These are phyloP conservation scores for Colletotrichum simmondsii DNA, from an alignment of 2,329 filamentous ascomycete species.

Conservation along the genomic window DNA sequence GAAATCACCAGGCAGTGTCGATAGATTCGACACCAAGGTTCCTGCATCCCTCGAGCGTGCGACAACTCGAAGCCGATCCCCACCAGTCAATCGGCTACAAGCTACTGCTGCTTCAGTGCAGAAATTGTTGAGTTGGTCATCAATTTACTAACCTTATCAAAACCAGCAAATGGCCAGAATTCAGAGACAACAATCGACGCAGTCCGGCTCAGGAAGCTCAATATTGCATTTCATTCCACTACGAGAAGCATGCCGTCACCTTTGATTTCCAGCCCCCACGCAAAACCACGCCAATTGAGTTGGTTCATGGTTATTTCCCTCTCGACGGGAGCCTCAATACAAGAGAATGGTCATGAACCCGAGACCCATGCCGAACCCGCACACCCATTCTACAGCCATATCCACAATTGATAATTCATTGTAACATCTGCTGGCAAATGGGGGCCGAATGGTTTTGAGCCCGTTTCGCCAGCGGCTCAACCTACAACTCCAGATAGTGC, in stretches of 20 bases:
- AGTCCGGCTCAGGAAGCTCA: not conserved
- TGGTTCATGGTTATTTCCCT: slow-evolving; percentile 1
- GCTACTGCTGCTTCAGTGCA: not conserved
- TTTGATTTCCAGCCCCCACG: not conserved
- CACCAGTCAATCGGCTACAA: not conserved
- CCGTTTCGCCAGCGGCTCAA: not conserved
- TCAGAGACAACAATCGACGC: not conserved
- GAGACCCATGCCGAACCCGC: slow-evolving; percentile 24
- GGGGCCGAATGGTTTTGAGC: not conserved
- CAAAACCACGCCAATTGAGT: not conserved
- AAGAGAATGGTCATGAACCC: not conserved
- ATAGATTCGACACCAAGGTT: slow-evolving; percentile 7
- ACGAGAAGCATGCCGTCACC: not conserved
- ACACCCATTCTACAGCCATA: slow-evolving; percentile 22
- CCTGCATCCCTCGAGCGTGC: slow-evolving; percentile 2
- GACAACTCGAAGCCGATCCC: not conserved
- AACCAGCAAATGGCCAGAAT: not conserved
- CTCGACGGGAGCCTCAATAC: slow-evolving; percentile 4
- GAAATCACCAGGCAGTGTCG: not conserved
- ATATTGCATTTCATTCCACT: not conserved
- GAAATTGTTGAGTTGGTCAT: slow-evolving; percentile 1
- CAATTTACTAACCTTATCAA: not conserved
- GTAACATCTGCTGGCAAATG: not conserved
- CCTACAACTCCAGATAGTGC: not conserved
- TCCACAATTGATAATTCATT: slow-evolving; percentile 14